These are phyloP conservation scores for Aspergillus coremiiformis DNA, from an alignment of 495 filamentous ascomycete genomes.

Conservation along the genomic window DNA sequence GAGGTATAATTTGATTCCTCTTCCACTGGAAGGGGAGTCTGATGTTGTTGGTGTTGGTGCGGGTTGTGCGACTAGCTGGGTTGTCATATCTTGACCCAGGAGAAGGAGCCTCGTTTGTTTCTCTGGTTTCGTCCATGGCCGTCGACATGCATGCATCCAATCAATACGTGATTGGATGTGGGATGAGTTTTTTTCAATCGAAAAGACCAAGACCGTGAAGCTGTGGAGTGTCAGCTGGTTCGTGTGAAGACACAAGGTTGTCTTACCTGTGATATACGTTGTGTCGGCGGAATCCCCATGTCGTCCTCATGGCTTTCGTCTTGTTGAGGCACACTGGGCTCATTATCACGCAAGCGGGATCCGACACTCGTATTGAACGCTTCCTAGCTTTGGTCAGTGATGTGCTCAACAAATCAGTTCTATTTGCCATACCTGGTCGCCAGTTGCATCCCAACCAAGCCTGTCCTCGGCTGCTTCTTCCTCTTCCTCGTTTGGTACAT, in stretches of 20 bases:
- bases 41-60: constrained; percentile 56
- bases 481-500: constrained; percentile 66
- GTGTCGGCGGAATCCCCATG: constrained; percentile 44
- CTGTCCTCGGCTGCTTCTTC: constrained; percentile 62
- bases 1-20: constrained; percentile 53
- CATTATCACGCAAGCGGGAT: constrained; percentile 15
- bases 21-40: constrained; percentile 22
- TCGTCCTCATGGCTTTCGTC: constrained; percentile 21
- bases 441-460: constrained; percentile 75
- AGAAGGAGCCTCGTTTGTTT: background rate
- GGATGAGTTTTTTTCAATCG: constrained; percentile 22
- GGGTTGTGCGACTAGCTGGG: constrained; percentile 86
- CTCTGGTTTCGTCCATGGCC: constrained; percentile 1
- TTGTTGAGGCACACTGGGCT: constrained; percentile 3
- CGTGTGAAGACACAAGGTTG: background rate
- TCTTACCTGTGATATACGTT: constrained; percentile 44
- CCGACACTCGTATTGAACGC: constrained; percentile 29
- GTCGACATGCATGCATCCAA: background rate
- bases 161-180: background rate
- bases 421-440: constrained; percentile 30
- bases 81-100: constrained; percentile 41
- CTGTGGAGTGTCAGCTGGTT: constrained; percentile 19
- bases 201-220: constrained; percentile 40
- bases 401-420: constrained; percentile 6
- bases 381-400: constrained; percentile 19